A percentile compares a stretch with the other conserved stretches of the same genome.
phyloP scores from a whole-genome alignment of 306 rosid species.

The Cercis canadensis region DNA sequence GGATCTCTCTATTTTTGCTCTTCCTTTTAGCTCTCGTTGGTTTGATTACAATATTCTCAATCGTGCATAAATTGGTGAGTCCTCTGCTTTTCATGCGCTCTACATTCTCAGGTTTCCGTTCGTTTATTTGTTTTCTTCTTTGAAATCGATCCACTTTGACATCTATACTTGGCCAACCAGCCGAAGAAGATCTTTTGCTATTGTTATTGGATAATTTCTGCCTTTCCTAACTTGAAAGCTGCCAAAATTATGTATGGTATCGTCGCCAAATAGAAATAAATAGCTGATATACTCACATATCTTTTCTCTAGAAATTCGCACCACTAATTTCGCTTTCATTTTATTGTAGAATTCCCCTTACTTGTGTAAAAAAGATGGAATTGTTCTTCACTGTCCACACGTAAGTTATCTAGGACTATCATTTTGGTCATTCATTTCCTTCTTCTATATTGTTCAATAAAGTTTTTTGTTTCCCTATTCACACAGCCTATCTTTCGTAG shows the following conservation, averaged over 20 bases:
- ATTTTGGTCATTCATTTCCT: constrained; percentile 25
- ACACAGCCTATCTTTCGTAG: constrained; percentile 41
- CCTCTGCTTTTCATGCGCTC: constrained; percentile 11
- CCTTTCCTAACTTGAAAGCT: constrained; percentile 2
- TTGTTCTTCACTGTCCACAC: constrained; percentile 90
- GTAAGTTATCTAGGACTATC: constrained; percentile 57
- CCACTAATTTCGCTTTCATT: constrained; percentile 28
- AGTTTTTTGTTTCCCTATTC: neutral
- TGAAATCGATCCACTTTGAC: neutral
- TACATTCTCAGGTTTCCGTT: constrained; percentile 3
- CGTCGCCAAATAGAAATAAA: neutral
- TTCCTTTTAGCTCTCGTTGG: constrained; percentile 54
- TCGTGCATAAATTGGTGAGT: constrained; percentile 69
- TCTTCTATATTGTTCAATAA: neutral
- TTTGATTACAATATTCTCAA: constrained; percentile 56
- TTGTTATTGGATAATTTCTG: neutral
- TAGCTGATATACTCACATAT: constrained; percentile 6
- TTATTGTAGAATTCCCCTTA: constrained; percentile 83
- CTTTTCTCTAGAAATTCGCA: constrained; percentile 3
- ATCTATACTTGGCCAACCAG: neutral
- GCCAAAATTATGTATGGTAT: constrained; percentile 2
- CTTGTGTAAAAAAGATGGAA: constrained; percentile 89
- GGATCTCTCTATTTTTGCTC: constrained; percentile 65
- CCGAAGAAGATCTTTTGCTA: neutral
- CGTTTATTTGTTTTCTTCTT: neutral